phyloP scores from a whole-genome alignment of 441 rosid genomes.

The Erysimum pusillum region DNA sequence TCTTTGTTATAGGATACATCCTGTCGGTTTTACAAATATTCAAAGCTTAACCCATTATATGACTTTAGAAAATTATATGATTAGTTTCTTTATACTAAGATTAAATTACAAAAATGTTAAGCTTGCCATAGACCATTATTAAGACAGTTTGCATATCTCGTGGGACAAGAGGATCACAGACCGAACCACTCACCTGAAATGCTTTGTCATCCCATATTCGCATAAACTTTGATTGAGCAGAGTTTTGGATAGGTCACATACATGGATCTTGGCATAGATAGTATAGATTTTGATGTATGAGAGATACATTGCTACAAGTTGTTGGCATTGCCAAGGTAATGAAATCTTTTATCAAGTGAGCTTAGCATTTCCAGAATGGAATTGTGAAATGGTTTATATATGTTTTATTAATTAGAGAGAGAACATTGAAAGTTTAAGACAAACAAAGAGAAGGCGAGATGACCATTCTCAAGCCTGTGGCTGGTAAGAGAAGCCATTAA shows the following conservation, averaged over 20 bases:
- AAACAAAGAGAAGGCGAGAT: not conserved
- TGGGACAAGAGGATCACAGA: constrained; percentile 51
- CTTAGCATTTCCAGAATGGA: not conserved
- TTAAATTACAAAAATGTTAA: constrained; percentile 41
- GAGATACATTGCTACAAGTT: not conserved
- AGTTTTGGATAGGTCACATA: not conserved
- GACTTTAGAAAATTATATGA: too few species aligned
- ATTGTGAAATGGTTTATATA: not conserved
- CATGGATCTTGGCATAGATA: not conserved
- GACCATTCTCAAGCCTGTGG: constrained; percentile 17
- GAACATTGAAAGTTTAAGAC: not conserved
- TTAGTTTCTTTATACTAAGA: too few species aligned
- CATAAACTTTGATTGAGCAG: constrained; percentile 21
- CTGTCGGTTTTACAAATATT: too few species aligned
- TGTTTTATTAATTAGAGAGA: not conserved
- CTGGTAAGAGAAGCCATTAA: constrained; percentile 56
- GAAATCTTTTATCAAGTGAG: not conserved
- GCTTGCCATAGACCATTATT: constrained; percentile 55
- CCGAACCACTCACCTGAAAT: constrained; percentile 48
- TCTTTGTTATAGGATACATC: too few species aligned
- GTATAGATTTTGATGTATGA: not conserved
- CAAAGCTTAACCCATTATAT: too few species aligned
- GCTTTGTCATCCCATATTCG: constrained; percentile 45
- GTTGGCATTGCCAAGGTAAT: not conserved
- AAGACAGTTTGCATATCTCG: constrained; percentile 54